A percentile compares a stretch with the other conserved stretches of the same genome.
These are phyloP conservation scores for Xerocomellus amylosporus DNA, from an alignment of 768 basidiomycete genomes.

Conservation along the genomic window DNA sequence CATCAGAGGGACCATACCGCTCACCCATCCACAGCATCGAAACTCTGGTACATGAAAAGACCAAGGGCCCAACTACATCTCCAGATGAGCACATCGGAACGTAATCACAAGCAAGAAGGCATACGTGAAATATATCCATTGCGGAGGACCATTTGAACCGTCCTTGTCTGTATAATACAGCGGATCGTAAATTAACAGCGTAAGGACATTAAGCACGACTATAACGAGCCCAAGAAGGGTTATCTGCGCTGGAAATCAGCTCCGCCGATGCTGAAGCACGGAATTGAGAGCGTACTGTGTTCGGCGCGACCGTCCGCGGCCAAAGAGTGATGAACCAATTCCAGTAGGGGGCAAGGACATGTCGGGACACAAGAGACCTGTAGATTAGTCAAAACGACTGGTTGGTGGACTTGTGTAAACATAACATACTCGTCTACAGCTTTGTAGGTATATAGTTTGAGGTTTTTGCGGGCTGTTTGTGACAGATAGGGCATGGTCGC, in stretches of 20 bases:
- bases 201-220: conserved; percentile 80
- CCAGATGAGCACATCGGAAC: background rate
- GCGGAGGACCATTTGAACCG: conserved; percentile 59
- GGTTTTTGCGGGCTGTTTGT: conserved; percentile 62
- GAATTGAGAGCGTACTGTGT: conserved; percentile 58
- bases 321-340: conserved; percentile 87
- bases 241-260: conserved; percentile 52
- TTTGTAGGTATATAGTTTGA: conserved; percentile 77
- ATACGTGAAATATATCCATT: conserved; percentile 90
- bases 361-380: conserved; percentile 74
- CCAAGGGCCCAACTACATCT: conserved; percentile 75
- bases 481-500: conserved; percentile 64
- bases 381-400: conserved; percentile 4
- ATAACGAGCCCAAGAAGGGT: conserved; percentile 82
- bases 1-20: conserved; percentile 11
- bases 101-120: conserved; percentile 26
- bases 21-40: conserved; percentile 88
- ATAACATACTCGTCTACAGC: conserved; percentile 71
- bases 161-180: conserved; percentile 66
- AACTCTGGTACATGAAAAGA: conserved; percentile 86
- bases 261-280: background rate
- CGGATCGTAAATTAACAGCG: conserved; percentile 83
- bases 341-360: conserved; percentile 85
- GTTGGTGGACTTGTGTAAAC: conserved; percentile 20
- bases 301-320: conserved; percentile 83